Percentiles rank a stretch among this genome's conserved stretches.
Conservation (phyloP, 139 green algal genomes). For the Penium margaritaceum region DNA sequence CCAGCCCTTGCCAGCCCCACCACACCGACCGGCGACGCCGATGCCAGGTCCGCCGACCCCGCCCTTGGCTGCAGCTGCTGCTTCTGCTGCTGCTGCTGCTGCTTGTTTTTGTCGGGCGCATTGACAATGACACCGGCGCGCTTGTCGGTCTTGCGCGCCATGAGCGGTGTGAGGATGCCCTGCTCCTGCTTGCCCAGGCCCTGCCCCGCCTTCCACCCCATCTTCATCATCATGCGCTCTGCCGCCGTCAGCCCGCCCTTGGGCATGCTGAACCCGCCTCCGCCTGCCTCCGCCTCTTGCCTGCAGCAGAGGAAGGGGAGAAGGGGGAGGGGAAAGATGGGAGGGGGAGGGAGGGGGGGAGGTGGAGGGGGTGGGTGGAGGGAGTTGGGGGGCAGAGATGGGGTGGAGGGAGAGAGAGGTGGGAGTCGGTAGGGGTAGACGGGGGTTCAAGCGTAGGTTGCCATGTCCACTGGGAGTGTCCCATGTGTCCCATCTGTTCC, state of each 20-base stretch:
- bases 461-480: too few relatives aligned
- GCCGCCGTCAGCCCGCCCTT: slow-evolving; percentile 53
- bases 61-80: background rate
- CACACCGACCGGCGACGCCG: background rate
- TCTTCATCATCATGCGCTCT: slow-evolving; percentile 87
- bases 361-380: too few relatives aligned
- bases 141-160: slow-evolving; percentile 67
- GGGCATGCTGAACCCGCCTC: slow-evolving; percentile 9
- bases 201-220: slow-evolving; percentile 87
- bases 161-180: slow-evolving; percentile 79
- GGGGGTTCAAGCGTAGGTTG: too few relatives aligned
- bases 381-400: too few relatives aligned
- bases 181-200: slow-evolving; percentile 67
- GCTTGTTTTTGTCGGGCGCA: slow-evolving; percentile 21
- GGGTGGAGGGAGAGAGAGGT: too few relatives aligned
- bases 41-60: background rate
- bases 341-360: too few relatives aligned
- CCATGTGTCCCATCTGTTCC: too few relatives aligned
- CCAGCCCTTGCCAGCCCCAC: slow-evolving; percentile 34
- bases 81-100: background rate
- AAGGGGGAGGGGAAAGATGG: too few relatives aligned
- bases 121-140: slow-evolving; percentile 69
- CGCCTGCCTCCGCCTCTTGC: too few relatives aligned
- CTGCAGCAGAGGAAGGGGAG: too few relatives aligned
- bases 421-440: too few relatives aligned